Percentiles rank a stretch among this genome's conserved stretches.
Conservation (phyloP, 139 green algal species). For the Haematococcus lacustris region DNA sequence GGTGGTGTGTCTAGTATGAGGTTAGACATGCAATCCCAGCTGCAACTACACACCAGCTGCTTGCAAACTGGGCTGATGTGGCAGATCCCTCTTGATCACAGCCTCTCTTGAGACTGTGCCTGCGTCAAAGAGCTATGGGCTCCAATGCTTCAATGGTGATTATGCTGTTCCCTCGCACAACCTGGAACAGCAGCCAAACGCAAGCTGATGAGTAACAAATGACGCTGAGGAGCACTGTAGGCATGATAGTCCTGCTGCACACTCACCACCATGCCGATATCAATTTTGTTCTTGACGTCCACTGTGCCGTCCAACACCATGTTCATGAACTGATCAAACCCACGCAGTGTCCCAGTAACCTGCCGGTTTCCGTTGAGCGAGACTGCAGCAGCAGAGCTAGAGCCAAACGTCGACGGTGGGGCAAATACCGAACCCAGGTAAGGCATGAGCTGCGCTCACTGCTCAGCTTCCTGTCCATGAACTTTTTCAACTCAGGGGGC, state of each 20-base stretch:
- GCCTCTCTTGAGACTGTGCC: not conserved
- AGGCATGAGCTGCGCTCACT: too few relatives aligned
- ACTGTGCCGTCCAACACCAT: slow-evolving; percentile 91
- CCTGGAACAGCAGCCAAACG: slow-evolving; percentile 37
- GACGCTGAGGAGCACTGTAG: not conserved
- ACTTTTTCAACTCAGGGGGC: slow-evolving; percentile 85
- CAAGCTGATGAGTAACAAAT: slow-evolving; percentile 2
- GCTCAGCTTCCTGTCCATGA: slow-evolving; percentile 91
- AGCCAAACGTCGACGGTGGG: too few relatives aligned
- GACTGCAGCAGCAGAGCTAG: slow-evolving; percentile 22
- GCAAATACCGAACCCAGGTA: not conserved
- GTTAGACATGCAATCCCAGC: not conserved
- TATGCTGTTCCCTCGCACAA: slow-evolving; percentile 92
- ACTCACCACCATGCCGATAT: slow-evolving; percentile 96
- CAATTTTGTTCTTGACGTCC: slow-evolving; percentile 82
- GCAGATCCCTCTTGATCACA: not conserved
- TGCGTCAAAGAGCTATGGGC: slow-evolving; percentile 18
- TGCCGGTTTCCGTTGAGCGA: slow-evolving; percentile 88
- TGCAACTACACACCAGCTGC: not conserved
- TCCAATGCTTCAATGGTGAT: slow-evolving; percentile 91
- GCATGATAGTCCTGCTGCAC: not conserved
- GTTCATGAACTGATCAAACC: slow-evolving; percentile 99
- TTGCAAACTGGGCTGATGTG: not conserved
- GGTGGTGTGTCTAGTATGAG: not conserved
- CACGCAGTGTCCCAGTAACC: slow-evolving; percentile 88